Evolutionary conservation across 176 grass and related monocot genomes (phyloP).

Genomic region (Avena sativa): DNA sequence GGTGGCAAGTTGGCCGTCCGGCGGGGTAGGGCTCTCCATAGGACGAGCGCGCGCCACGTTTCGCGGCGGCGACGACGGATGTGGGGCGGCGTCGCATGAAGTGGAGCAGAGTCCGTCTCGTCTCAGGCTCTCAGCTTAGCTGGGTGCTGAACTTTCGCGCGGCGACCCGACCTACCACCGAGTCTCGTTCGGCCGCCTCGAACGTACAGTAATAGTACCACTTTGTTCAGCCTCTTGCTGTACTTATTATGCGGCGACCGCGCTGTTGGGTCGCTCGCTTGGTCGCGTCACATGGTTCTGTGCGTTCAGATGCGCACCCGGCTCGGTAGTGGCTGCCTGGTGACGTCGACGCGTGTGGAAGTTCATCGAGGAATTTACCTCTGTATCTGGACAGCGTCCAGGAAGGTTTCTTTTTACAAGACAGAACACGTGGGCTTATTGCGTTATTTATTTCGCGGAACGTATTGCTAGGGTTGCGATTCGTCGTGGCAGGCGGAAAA

Average conservation of each 20-base stretch:
- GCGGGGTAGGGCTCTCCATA: not conserved
- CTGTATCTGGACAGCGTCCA: not conserved
- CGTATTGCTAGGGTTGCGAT: too few species aligned
- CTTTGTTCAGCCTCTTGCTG: too few species aligned
- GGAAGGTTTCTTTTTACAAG: not conserved
- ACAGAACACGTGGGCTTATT: not conserved
- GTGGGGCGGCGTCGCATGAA: not conserved
- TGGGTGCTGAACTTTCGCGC: not conserved
- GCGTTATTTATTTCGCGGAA: not conserved
- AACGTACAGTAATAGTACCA: not conserved
- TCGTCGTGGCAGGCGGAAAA: not conserved
- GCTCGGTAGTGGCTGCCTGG: not conserved
- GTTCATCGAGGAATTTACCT: not conserved
- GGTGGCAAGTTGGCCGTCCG: not conserved
- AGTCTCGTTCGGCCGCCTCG: not conserved
- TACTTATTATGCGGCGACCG: too few species aligned
- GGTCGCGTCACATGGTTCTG: not conserved
- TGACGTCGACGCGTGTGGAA: too few species aligned
- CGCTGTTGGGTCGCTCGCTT: not conserved
- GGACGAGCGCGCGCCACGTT: conserved; percentile 1
- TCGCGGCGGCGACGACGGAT: not conserved
- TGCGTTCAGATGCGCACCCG: conserved; percentile 2
- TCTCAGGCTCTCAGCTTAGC: not conserved
- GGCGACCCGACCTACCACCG: not conserved
- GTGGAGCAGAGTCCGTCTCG: not conserved